phyloP scores from a whole-genome alignment of 106 monocot species.

The Amphibolis antarctica region DNA sequence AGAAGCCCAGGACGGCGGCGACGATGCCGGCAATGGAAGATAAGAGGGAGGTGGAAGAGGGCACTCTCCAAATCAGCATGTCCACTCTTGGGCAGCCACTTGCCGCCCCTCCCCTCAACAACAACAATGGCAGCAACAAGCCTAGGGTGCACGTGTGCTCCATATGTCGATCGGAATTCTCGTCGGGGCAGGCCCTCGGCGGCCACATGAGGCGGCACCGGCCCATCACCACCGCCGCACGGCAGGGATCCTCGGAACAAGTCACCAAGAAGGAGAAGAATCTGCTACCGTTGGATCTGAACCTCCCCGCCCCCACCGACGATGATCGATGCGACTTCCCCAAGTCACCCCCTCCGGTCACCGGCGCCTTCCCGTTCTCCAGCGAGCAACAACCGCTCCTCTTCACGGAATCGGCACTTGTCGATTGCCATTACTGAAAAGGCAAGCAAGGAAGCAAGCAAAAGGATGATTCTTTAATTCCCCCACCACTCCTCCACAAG shows the following conservation, averaged over 20 bases:
- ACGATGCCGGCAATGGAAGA: neutral
- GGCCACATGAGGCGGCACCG: conserved; percentile 67
- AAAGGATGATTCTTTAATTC: neutral
- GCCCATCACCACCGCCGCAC: conserved; percentile 3
- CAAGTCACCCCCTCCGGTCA: neutral
- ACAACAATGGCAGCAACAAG: conserved; percentile 4
- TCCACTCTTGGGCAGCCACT: conserved; percentile 2
- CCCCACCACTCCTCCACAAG: neutral
- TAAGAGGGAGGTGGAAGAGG: conserved; percentile 7
- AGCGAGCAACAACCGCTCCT: conserved; percentile 14
- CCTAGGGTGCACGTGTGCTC: conserved; percentile 32
- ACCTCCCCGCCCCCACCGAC: conserved; percentile 56
- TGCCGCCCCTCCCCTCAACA: neutral
- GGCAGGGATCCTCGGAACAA: neutral
- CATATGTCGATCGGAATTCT: conserved; percentile 31
- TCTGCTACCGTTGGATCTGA: conserved; percentile 48
- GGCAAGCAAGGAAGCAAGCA: neutral
- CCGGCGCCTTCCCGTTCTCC: conserved; percentile 1
- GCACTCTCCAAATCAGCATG: conserved; percentile 15
- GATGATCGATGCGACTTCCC: conserved; percentile 13
- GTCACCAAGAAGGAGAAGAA: conserved; percentile 19
- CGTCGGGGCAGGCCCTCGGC: conserved; percentile 36
- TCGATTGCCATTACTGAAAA: conserved; percentile 49
- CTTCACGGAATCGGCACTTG: conserved; percentile 31
- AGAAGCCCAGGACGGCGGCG: conserved; percentile 25